Evolutionary conservation across 805 yeast species (phyloP).

Genomic region (Pichia kluyveri): DNA sequence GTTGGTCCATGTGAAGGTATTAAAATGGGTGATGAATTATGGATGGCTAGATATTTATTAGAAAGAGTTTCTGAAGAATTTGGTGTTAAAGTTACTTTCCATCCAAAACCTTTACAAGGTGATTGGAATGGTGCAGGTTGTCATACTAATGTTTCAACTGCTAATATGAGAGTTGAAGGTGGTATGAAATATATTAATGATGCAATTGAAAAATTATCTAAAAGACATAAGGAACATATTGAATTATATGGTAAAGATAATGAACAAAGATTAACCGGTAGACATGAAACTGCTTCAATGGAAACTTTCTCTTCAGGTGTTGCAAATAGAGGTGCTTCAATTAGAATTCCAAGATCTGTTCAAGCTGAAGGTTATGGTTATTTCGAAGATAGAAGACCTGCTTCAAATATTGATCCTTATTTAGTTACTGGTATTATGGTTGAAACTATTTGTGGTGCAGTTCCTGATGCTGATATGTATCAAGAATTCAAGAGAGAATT

Average conservation of each 20-base stretch:
- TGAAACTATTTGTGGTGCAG: slow-evolving; percentile 92
- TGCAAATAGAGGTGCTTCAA: slow-evolving; percentile 99
- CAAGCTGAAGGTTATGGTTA: slow-evolving; percentile 97
- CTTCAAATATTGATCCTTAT: slow-evolving; percentile 98
- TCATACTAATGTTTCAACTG: slow-evolving; percentile 97
- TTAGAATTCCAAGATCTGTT: slow-evolving; percentile 98
- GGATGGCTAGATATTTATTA: slow-evolving; percentile 91
- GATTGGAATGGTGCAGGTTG: slow-evolving; percentile 99
- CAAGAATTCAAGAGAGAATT: slow-evolving; percentile 80
- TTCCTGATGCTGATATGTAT: slow-evolving; percentile 91
- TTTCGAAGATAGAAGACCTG: slow-evolving; percentile 99
- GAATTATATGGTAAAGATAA: slow-evolving; percentile 92
- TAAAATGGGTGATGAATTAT: slow-evolving; percentile 93
- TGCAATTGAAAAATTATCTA: slow-evolving; percentile 87
- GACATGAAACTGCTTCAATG: slow-evolving; percentile 96
- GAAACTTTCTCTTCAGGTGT: slow-evolving; percentile 91
- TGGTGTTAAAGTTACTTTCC: slow-evolving; percentile 96
- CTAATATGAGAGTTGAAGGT: slow-evolving; percentile 85
- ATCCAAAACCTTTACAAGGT: slow-evolving; percentile 98
- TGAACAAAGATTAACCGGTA: slow-evolving; percentile 92
- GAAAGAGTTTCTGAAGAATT: slow-evolving; percentile 97
- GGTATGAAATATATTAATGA: slow-evolving; percentile 92
- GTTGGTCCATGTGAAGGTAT: slow-evolving; percentile 98
- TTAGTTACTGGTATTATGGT: slow-evolving; percentile 97
- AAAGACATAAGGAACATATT: slow-evolving; percentile 96